Percentiles rank a stretch among this genome's conserved stretches.
Conservation (phyloP, 139 green algal species). For the Chlamydomonas incerta region DNA sequence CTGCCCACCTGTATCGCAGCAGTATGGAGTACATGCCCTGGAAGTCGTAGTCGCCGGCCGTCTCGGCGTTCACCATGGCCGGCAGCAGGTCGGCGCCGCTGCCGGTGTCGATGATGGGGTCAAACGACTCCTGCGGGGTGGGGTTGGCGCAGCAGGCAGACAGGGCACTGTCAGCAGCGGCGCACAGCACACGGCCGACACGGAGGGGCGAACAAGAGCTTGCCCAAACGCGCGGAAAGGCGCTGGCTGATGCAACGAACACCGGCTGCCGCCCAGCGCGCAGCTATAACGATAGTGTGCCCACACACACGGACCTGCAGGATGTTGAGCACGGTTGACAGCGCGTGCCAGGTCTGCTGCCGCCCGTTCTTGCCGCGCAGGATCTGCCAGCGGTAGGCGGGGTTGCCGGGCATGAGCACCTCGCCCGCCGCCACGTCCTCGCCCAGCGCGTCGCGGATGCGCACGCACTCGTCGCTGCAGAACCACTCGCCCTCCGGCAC, state of each 20-base stretch:
- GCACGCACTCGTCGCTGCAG: slow-evolving; percentile 79
- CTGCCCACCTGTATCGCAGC: slow-evolving; percentile 69
- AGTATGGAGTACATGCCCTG: slow-evolving; percentile 85
- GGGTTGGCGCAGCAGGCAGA: not conserved
- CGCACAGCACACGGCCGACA: too few species aligned
- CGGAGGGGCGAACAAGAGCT: too few species aligned
- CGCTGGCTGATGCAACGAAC: too few species aligned
- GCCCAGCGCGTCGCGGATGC: slow-evolving; percentile 63
- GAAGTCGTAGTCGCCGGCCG: slow-evolving; percentile 87
- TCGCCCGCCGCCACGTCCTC: slow-evolving; percentile 57
- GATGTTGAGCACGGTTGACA: slow-evolving; percentile 52
- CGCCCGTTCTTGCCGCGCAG: slow-evolving; percentile 50
- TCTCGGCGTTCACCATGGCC: slow-evolving; percentile 83
- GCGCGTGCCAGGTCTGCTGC: slow-evolving; percentile 34
- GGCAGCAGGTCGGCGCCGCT: slow-evolving; percentile 86
- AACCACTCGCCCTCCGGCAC: slow-evolving; percentile 86
- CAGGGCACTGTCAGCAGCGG: too few species aligned
- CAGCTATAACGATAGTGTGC: too few species aligned
- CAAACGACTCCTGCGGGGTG: slow-evolving; percentile 70
- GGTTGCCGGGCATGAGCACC: slow-evolving; percentile 40
- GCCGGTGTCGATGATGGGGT: slow-evolving; percentile 89
- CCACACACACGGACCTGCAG: slow-evolving; percentile 46
- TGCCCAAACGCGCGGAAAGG: too few species aligned
- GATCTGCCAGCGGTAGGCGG: slow-evolving; percentile 51
- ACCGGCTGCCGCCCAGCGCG: too few species aligned